Base-by-base conservation (phyloP, 1,139 yeast genomes). In the Magnusiomyces sp. region DNA sequence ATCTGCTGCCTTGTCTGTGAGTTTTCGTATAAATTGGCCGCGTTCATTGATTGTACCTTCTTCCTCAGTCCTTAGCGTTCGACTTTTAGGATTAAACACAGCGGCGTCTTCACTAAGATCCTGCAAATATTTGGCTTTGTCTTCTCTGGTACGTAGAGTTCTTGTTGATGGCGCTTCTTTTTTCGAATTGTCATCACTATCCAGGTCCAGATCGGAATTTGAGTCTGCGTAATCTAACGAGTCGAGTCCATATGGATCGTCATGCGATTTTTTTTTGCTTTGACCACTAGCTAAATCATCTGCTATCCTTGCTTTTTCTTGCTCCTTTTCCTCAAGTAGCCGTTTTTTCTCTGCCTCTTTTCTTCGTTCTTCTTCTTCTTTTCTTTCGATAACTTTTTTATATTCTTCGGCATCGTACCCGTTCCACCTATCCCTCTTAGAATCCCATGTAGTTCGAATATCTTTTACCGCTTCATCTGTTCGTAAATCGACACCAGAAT, bases 351-450 rank as follows among this genome's bases (percentile, higher is more conserved):
- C 19, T 11, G 43, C 36, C 52, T 54, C 13, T 51, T 59, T 54
- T 29, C 40, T 38, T 16, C 56, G 54, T 38, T 53, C 54, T 53
- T 57, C 59, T 20, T 60, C 59, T 44, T 75, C 72, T 76, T 79
- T 74, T 48, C 70, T 67, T 40, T 67, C 66, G 6, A 80, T 63
- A 20, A 76, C 74, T n/a, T 67, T 63, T 45, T 71, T 72, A 71
- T 84, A 84, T 48, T 83, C 84, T 4, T 71, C 70, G 1, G 74
- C 70, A 52, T 81, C 82, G 60, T 77, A 82, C 0, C 94, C 94
- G 60, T 78, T 82, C 88, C 92, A 86, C 47, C 86, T 69, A 63
- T 86, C 95, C 51, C 94, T 68, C 56, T 83, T 83, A 16, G 80
- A 74, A 57, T 84, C 95, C 74, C 74, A 50, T 58, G 70, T 53